Evolutionary conservation across 352 stramenopile species (phyloP).

Genomic region (Phytopythium ostracodes): DNA sequence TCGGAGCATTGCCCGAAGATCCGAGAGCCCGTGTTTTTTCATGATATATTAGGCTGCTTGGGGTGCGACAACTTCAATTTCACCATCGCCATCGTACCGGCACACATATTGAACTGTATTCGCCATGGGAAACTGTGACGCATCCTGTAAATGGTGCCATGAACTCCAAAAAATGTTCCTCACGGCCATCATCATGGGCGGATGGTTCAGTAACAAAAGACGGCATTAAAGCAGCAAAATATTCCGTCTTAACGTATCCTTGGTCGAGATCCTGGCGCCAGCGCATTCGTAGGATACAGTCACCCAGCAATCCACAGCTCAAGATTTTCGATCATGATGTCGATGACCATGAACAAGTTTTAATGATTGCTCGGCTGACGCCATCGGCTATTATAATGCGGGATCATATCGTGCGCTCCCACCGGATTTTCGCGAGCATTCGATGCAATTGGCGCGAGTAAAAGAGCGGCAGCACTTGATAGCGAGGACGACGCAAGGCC

Average conservation of each 20-base stretch:
- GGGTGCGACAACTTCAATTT: conserved; percentile 2
- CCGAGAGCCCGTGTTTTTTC: not conserved
- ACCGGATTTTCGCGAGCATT: conserved; percentile 2
- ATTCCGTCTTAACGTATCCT: not conserved
- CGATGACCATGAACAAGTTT: not conserved
- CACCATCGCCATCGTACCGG: not conserved
- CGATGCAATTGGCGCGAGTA: not conserved
- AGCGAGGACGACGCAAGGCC: too few species aligned
- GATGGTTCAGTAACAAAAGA: too few species aligned
- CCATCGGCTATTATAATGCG: not conserved
- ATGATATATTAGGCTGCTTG: conserved; percentile 1
- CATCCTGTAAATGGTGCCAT: not conserved
- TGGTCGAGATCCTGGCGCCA: not conserved
- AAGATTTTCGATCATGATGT: not conserved
- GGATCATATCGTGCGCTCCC: not conserved
- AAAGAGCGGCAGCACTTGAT: not conserved
- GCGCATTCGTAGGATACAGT: not conserved
- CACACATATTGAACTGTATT: too few species aligned
- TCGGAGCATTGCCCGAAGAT: not conserved
- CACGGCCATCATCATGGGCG: not conserved
- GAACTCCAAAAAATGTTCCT: not conserved
- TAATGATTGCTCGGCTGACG: not conserved
- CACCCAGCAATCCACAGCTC: not conserved
- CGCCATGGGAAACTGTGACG: not conserved
- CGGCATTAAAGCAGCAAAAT: too few species aligned